Conservation (phyloP, 768 basidiomycete genomes). For the Coprinellus micaceus region DNA sequence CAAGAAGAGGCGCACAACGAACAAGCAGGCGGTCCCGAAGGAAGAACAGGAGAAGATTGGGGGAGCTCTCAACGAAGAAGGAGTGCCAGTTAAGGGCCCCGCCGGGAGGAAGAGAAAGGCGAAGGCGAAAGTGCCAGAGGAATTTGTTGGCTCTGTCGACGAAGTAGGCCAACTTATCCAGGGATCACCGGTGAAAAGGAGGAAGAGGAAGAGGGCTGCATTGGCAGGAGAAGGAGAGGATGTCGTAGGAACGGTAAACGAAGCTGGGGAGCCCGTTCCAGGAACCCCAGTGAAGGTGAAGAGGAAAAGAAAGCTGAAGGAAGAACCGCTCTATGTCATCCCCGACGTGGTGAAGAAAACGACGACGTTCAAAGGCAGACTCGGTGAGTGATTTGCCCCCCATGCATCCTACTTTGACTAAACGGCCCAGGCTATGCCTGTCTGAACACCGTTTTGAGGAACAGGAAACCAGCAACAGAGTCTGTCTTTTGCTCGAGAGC, state of each 20-base stretch:
- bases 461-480: constrained; percentile 57
- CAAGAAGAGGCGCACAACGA: no score
- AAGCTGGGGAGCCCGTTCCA: not conserved
- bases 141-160: not conserved
- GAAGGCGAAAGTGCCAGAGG: not conserved
- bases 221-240: no score
- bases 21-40: no score
- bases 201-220: no score
- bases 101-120: no score
- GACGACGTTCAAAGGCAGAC: constrained; percentile 67
- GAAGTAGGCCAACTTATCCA: no score
- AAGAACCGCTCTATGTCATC: constrained; percentile 62
- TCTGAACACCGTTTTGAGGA: constrained; percentile 78
- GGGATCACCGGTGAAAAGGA: no score
- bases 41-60: no score
- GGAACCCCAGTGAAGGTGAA: constrained; percentile 6
- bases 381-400: constrained; percentile 48
- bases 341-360: constrained; percentile 64
- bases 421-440: constrained; percentile 87
- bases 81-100: no score
- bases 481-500: constrained; percentile 75
- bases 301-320: constrained; percentile 25
- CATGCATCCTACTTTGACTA: no score
- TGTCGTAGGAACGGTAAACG: constrained; percentile 3
- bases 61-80: no score